Evolutionary conservation across 2,329 filamentous ascomycete species (phyloP), one percentile per base, ranked within the genome.

Genomic region (Ophiostoma australiae): DNA sequence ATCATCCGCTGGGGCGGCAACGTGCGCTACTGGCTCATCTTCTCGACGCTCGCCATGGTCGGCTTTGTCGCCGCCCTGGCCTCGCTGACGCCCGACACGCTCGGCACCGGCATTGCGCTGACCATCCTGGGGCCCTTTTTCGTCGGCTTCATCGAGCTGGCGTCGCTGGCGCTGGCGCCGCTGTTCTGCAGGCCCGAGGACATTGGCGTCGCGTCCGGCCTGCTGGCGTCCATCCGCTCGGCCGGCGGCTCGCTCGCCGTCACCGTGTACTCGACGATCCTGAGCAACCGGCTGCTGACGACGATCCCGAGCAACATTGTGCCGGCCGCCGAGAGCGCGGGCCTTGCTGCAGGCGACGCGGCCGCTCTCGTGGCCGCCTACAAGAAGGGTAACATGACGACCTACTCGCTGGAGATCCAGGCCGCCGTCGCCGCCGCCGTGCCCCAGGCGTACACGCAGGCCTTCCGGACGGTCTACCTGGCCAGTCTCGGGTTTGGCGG

Each of bases 1-100:
- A 69, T 68, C 33, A 68, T 68, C 58, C 67, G 66, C 52, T 61
- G 67, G 58, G 67, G 67, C 33, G 70, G 70, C 35, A 69, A 71
- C 11, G 70, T 67, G 33, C 67, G 67, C 39, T 71, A 71, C 70
- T 68, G 66, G 70, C 65, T 71, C 55, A 69, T 71, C 33, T 76
- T 76, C 63, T 78, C 80, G 72, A 77, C 77, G 11, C 77, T 79
- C 33, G 77, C 78, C 31, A 79, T 77, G 2, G 75, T 80, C n/a
- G 69, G 69, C 76, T 73, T 73, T 27, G 55, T 69, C n/a, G 70
- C 68, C 11, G 37, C 69, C 3, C 67, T 73, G 55, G 68, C 70
- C 0, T 33, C 52, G 1, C 41, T 71, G 13, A 67, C 58, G 0
- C 48, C 52, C 1, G 69, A 69, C 61, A 68, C 58, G 35, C 65